A percentile compares a stretch with the other conserved stretches of the same genome.
Conservation (phyloP, 495 filamentous ascomycete species). For the Niebla homalea region DNA sequence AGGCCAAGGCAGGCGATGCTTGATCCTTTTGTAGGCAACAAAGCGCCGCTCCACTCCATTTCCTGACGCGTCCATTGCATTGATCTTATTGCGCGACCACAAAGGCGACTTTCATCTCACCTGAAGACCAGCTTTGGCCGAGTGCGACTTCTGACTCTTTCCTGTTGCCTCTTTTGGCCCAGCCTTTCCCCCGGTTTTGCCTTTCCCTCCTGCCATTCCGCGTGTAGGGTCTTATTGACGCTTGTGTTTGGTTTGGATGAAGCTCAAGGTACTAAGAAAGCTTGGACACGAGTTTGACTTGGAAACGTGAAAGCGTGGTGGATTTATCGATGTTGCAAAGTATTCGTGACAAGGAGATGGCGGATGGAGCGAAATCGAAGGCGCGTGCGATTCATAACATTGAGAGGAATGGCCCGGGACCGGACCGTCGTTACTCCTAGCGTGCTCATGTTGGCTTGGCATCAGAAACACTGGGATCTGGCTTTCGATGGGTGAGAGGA, state of each 20-base stretch:
- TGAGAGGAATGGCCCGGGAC: no score
- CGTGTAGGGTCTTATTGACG: conserved; percentile 2
- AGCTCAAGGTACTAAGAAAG: not conserved
- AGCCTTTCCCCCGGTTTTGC: conserved; percentile 92
- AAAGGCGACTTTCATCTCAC: conserved; percentile 43
- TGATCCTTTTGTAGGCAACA: not conserved
- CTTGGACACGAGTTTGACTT: not conserved
- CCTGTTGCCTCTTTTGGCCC: conserved; percentile 56
- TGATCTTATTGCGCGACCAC: not conserved
- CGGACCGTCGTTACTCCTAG: no score
- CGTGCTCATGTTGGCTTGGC: no score
- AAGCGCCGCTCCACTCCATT: not conserved
- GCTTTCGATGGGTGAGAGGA: no score
- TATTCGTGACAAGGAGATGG: not conserved
- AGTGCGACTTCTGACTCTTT: conserved; percentile 97
- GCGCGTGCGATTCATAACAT: not conserved
- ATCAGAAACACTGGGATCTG: no score
- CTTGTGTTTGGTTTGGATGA: not conserved
- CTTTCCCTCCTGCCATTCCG: conserved; percentile 76
- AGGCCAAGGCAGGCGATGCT: no score
- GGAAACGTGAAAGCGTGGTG: not conserved
- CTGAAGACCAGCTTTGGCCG: conserved; percentile 94
- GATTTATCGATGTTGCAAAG: not conserved
- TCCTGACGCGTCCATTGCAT: not conserved
- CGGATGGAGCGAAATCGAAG: not conserved